Conservation (phyloP, 176 grass and related monocot genomes). For the Rhynchospora tenuis region DNA sequence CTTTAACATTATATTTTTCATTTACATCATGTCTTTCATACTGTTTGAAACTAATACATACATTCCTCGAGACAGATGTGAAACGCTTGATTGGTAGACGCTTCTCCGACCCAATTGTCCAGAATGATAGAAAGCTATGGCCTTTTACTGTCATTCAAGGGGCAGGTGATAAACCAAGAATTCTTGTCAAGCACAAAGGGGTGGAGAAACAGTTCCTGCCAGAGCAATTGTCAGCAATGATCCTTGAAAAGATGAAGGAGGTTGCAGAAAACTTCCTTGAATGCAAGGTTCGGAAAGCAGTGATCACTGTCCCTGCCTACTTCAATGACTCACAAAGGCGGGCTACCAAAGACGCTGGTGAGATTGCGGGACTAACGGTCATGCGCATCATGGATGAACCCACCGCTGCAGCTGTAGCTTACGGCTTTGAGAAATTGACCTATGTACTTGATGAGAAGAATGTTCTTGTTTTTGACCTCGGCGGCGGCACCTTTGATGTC, state of each 20-base stretch:
- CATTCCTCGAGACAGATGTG: not conserved
- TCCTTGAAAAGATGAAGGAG: conserved; percentile 23
- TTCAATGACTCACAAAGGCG: conserved; percentile 16
- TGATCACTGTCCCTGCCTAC: conserved; percentile 16
- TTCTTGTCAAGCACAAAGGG: conserved; percentile 14
- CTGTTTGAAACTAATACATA: not conserved
- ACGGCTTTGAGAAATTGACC: conserved; percentile 15
- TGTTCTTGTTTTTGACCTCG: conserved; percentile 36
- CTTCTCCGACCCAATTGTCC: conserved; percentile 10
- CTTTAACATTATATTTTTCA: not conserved
- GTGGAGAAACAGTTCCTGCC: conserved; percentile 17
- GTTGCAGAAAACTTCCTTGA: conserved; percentile 17
- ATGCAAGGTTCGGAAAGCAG: not conserved
- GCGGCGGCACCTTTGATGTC: conserved; percentile 22
- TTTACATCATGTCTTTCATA: not conserved
- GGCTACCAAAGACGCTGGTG: conserved; percentile 4
- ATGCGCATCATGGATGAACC: conserved; percentile 24
- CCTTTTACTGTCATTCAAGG: conserved; percentile 14
- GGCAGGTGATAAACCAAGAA: conserved; percentile 3
- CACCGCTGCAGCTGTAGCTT: conserved; percentile 9
- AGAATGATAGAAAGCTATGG: conserved; percentile 13
- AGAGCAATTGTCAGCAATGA: conserved; percentile 3
- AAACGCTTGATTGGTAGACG: conserved; percentile 16
- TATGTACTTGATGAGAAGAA: conserved; percentile 15
- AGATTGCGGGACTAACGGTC: conserved; percentile 16